These are phyloP conservation scores for Kwoniella heveanensis DNA, from an alignment of 768 basidiomycete species.

Conservation along the genomic window DNA sequence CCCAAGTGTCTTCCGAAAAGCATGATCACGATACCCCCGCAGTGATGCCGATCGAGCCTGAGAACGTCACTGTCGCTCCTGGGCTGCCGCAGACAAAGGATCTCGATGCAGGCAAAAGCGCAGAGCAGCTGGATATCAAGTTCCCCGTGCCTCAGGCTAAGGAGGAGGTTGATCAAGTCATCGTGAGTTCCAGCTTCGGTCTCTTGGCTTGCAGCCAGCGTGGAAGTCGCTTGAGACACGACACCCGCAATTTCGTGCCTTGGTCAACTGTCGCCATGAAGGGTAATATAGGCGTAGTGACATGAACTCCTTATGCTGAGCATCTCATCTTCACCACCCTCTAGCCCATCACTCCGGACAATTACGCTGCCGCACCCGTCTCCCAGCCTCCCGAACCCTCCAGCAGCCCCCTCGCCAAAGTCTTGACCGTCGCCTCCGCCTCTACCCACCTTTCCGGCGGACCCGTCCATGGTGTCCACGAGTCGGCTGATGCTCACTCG, in stretches of 20 bases:
- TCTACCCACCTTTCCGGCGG: conserved; percentile 61
- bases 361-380: conserved; percentile 59
- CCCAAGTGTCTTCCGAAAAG: conserved; percentile 26
- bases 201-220: no score
- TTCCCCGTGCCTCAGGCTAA: conserved; percentile 37
- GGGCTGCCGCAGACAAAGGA: conserved; percentile 48
- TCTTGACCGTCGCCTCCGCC: conserved; percentile 62
- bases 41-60: conserved; percentile 30
- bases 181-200: no score
- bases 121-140: conserved; percentile 32
- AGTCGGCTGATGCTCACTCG: conserved; percentile 36
- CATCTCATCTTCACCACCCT: background rate
- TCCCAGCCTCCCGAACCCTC: conserved; percentile 47
- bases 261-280: no score
- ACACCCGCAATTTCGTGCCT: no score
- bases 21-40: conserved; percentile 27
- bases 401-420: conserved; percentile 53
- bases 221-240: no score
- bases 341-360: conserved; percentile 67
- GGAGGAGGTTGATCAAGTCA: conserved; percentile 43
- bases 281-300: no score
- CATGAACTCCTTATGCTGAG: background rate
- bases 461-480: conserved; percentile 59
- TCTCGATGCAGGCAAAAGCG: conserved; percentile 9
- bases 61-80: conserved; percentile 43